Percentiles rank a stretch among this genome's conserved stretches.
phyloP scores from a whole-genome alignment of 2,329 filamentous ascomycete species.

The Aureobasidium sp. region DNA sequence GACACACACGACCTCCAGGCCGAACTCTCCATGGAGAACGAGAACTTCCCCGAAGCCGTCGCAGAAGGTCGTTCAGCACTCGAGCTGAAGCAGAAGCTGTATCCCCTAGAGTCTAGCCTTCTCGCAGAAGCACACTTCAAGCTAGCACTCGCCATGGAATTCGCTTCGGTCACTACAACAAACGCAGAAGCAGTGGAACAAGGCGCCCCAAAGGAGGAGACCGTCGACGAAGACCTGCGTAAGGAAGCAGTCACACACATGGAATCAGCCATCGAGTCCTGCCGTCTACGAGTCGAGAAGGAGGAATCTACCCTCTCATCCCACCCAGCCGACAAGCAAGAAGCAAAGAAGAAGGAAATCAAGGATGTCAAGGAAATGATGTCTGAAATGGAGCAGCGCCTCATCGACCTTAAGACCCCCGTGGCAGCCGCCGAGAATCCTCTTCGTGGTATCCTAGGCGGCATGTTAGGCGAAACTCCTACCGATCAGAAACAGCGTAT shows the following conservation, averaged over 20 bases:
- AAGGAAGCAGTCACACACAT: slow-evolving; percentile 64
- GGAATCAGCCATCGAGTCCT: slow-evolving; percentile 65
- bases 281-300: slow-evolving; percentile 59
- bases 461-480: slow-evolving; percentile 53
- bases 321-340: slow-evolving; percentile 53
- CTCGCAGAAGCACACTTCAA: slow-evolving; percentile 96
- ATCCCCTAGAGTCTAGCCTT: slow-evolving; percentile 70
- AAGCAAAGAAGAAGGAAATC: slow-evolving; percentile 54
- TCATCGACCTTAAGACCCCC: slow-evolving; percentile 60
- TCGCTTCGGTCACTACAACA: slow-evolving; percentile 67
- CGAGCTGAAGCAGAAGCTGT: slow-evolving; percentile 68
- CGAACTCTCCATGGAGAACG: slow-evolving; percentile 95
- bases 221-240: slow-evolving; percentile 60
- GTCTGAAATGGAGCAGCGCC: slow-evolving; percentile 66
- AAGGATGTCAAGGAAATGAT: slow-evolving; percentile 70
- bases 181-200: slow-evolving; percentile 41
- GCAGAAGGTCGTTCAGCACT: slow-evolving; percentile 72
- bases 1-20: slow-evolving; percentile 91
- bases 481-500: slow-evolving; percentile 55
- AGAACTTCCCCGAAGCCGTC: slow-evolving; percentile 83
- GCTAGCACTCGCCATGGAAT: slow-evolving; percentile 88
- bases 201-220: slow-evolving; percentile 26
- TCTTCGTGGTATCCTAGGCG: slow-evolving; percentile 55
- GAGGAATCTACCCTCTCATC: slow-evolving; percentile 57
- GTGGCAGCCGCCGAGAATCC: slow-evolving; percentile 28